Conservation (phyloP, 208 protist species). For the Sergeia podlipaevii region DNA sequence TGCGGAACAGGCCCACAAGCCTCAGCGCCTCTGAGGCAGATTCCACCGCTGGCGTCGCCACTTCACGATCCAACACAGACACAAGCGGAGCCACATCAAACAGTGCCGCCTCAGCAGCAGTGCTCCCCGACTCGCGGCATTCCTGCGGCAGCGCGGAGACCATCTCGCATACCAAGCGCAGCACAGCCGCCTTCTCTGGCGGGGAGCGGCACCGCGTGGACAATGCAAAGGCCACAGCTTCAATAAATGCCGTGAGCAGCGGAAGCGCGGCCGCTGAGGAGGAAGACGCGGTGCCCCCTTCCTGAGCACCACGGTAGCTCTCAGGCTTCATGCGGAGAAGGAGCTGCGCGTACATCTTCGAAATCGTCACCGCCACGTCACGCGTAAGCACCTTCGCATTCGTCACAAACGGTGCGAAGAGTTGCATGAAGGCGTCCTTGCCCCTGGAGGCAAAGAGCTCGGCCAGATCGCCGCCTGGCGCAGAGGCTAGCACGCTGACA, state of each 20-base stretch:
- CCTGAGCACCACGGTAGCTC: too few relatives aligned
- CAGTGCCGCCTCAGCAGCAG: neutral
- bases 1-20: conserved; percentile 32
- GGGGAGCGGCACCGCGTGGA: conserved; percentile 57
- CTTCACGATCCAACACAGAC: conserved; percentile 52
- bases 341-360: conserved; percentile 37
- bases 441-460: conserved; percentile 33
- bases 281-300: conserved; percentile 8
- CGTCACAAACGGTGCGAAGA: conserved; percentile 69
- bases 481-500: conserved; percentile 45
- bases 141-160: conserved; percentile 23
- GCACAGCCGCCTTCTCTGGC: conserved; percentile 67
- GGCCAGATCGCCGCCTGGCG: conserved; percentile 24
- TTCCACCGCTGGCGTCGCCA: conserved; percentile 55
- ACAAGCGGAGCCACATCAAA: conserved; percentile 19
- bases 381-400: conserved; percentile 57
- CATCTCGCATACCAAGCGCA: conserved; percentile 52
- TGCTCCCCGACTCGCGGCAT: neutral
- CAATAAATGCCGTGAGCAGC: conserved; percentile 29
- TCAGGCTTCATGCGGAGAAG: conserved; percentile 38
- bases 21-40: conserved; percentile 55
- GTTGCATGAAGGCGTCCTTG: conserved; percentile 56
- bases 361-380: conserved; percentile 35
- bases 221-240: conserved; percentile 42
- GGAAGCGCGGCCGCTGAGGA: neutral